These are phyloP conservation scores for Dipodascus geniculatus DNA, from an alignment of 805 yeast genomes.

Conservation along the genomic window DNA sequence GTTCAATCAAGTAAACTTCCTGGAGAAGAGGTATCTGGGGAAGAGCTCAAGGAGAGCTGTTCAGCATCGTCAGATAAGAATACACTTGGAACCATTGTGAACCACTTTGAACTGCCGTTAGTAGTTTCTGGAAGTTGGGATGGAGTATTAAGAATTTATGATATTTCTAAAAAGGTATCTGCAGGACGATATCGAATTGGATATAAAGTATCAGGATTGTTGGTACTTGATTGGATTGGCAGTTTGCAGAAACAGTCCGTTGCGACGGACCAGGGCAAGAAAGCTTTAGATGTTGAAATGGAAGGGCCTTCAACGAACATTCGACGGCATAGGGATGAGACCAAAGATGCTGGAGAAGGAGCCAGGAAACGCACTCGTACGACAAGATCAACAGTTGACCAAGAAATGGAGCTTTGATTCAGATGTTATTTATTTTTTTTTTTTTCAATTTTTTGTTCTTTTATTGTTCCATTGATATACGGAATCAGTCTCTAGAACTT, in stretches of 20 bases:
- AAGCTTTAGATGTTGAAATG: slow-evolving; percentile 59
- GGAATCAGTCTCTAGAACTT: too few relatives aligned
- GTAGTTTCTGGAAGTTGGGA: not conserved
- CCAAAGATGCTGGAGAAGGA: not conserved
- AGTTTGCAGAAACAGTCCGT: not conserved
- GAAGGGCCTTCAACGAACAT: too few relatives aligned
- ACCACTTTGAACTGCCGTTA: not conserved
- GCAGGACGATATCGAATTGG: not conserved
- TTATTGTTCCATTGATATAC: too few relatives aligned
- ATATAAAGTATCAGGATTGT: not conserved
- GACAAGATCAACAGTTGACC: not conserved
- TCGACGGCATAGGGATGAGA: slow-evolving; percentile 36
- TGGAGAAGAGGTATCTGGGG: not conserved
- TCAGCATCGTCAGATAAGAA: not conserved
- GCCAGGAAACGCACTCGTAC: not conserved
- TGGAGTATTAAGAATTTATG: not conserved
- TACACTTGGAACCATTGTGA: not conserved
- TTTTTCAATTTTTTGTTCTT: too few relatives aligned
- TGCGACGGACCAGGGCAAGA: slow-evolving; percentile 55
- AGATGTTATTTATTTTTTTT: not conserved
- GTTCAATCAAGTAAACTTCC: not conserved
- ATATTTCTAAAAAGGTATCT: not conserved
- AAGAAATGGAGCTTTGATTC: not conserved
- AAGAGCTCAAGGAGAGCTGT: not conserved
- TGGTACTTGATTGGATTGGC: not conserved